A percentile compares a stretch with the other conserved stretches of the same genome.
These are phyloP conservation scores for Rhytidiadelphus loreus DNA, from an alignment of 225 moss, liverwort and hornwort genomes.

Conservation along the genomic window DNA sequence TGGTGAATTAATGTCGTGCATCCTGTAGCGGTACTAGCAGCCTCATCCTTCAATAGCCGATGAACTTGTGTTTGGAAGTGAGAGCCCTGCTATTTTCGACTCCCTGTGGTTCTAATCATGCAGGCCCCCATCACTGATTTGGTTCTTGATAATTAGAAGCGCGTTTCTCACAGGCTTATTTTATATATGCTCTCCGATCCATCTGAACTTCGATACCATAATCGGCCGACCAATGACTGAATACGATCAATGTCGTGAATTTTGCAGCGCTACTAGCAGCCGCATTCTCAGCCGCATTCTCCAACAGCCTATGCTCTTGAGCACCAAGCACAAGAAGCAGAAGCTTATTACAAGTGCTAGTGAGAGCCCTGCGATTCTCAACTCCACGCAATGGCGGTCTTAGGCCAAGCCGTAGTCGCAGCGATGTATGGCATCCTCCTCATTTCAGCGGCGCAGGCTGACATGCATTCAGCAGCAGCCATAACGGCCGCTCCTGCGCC, in stretches of 20 bases:
- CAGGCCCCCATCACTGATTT: not conserved
- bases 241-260: not conserved
- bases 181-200: not conserved
- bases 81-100: not conserved
- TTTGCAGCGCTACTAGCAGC: constrained; percentile 5
- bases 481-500: constrained; percentile 2
- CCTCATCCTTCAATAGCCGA: not conserved
- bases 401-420: not conserved
- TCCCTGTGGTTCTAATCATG: not conserved
- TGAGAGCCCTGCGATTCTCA: not conserved
- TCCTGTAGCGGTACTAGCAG: not conserved
- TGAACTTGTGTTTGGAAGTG: not conserved
- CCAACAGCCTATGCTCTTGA: not conserved
- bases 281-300: not conserved
- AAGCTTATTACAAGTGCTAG: not conserved
- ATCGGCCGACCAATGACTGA: not conserved
- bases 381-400: not conserved
- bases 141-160: not conserved
- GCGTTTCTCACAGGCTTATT: not conserved
- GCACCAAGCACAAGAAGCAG: not conserved
- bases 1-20: not conserved
- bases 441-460: not conserved
- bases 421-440: not conserved
- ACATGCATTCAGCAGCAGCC: not conserved
- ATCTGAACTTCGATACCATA: not conserved